phyloP scores from a whole-genome alignment of 2,329 filamentous ascomycete species.

The Epichloe sp. region DNA sequence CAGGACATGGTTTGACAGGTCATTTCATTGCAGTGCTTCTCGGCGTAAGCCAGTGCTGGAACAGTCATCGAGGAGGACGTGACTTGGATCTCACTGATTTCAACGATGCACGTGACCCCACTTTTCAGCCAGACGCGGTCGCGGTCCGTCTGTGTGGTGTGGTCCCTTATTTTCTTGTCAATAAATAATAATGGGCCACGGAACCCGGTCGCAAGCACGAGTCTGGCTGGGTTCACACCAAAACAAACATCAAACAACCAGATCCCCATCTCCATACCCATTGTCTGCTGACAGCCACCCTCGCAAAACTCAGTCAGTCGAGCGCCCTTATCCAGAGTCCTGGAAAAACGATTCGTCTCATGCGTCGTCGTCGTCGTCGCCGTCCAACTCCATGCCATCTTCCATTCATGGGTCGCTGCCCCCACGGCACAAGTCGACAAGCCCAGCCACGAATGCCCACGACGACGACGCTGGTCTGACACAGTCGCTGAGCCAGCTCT shows the following conservation, averaged over 20 bases:
- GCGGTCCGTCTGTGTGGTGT: no score
- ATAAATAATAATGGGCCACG: no score
- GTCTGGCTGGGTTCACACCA: no score
- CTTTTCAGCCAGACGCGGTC: no score
- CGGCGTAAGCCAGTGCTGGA: constrained; percentile 1
- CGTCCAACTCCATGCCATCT: constrained; percentile 2
- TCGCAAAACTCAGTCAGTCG: not conserved
- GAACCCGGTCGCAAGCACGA: no score
- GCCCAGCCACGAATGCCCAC: not conserved
- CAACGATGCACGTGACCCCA: no score
- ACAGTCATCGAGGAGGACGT: not conserved
- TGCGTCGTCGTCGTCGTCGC: constrained; percentile 3
- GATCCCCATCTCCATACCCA: no score
- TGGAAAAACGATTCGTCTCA: not conserved
- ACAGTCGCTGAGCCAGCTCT: constrained; percentile 31
- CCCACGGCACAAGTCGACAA: constrained; percentile 1
- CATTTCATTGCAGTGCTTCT: constrained; percentile 5
- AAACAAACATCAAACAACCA: no score
- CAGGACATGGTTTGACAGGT: constrained; percentile 4
- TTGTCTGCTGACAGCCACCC: no score
- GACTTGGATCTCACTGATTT: no score
- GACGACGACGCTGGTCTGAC: constrained; percentile 21
- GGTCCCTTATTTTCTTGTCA: no score
- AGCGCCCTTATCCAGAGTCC: not conserved
- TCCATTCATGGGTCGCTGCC: not conserved